phyloP scores from a whole-genome alignment of 805 yeast genomes.

The Zygosaccharomyces kombuchaensis region DNA sequence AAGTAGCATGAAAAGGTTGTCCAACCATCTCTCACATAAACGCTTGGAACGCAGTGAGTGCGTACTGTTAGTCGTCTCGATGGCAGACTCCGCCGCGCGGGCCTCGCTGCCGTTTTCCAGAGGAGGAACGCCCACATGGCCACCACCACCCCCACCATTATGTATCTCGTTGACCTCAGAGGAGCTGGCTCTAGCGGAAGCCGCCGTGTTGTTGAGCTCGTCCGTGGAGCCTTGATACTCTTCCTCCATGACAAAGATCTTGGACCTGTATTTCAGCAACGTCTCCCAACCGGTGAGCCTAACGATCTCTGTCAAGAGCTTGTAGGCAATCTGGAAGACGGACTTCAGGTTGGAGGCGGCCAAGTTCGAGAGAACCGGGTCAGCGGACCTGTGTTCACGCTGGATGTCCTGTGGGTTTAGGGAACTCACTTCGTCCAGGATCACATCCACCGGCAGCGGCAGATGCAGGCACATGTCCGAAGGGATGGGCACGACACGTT shows the following conservation, averaged over 20 bases:
- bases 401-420: slow-evolving; percentile 62
- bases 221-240: slow-evolving; percentile 41
- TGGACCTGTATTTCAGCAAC: slow-evolving; percentile 52
- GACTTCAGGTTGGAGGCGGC: slow-evolving; percentile 68
- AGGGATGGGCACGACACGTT: slow-evolving; percentile 50
- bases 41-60: slow-evolving; percentile 57
- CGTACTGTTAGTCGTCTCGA: slow-evolving; percentile 7
- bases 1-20: slow-evolving; percentile 62
- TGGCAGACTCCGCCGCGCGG: neutral
- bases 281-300: slow-evolving; percentile 72
- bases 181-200: slow-evolving; percentile 3
- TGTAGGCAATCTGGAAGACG: slow-evolving; percentile 54
- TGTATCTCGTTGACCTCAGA: slow-evolving; percentile 2
- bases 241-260: slow-evolving; percentile 65
- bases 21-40: slow-evolving; percentile 75
- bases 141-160: neutral
- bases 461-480: slow-evolving; percentile 47
- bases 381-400: slow-evolving; percentile 60
- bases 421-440: slow-evolving; percentile 61
- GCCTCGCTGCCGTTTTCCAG: slow-evolving; percentile 8
- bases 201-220: slow-evolving; percentile 14
- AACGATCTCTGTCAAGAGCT: slow-evolving; percentile 58
- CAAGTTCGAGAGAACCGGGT: slow-evolving; percentile 54
- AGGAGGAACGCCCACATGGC: neutral
- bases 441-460: slow-evolving; percentile 73